Base-by-base conservation (phyloP, 1,284 basidiomycete genomes). In the Acaromyces ingoldii region DNA sequence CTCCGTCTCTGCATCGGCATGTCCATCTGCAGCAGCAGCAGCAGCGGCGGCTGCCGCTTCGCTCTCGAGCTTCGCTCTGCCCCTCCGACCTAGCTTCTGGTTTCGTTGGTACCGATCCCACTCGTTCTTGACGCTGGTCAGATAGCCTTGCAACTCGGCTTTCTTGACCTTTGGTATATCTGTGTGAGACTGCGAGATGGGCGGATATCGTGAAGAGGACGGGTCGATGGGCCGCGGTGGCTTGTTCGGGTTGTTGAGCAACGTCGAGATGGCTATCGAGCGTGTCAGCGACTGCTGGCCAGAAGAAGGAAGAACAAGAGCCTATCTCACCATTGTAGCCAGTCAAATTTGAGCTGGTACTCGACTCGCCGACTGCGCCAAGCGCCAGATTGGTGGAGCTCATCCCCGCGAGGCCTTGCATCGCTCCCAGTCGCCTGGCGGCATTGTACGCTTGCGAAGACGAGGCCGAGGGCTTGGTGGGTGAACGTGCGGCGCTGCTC, bases 31-130 rank as follows among this genome's bases (percentile, higher is more conserved):
- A n/a, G n/a, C n/a, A n/a, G n/a, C n/a, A n/a, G n/a, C n/a, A n/a
- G n/a, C n/a, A 49, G 52, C 22, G 49, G 51, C 39, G 50, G 51
- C 34, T 51, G 49, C 31, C 45, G 43, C 19, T 52, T 49, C 17
- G 50, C 49, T 34, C 53, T 49, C 30, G 52, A 46, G 15, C 28
- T 59, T 60, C 4, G 58, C 66, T 26, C 57, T 61, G 7, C 65
- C 65, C 10, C 57, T 53, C 43, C 53, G 51, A 1, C 60, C 61
- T 33, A 62, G 55, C 39, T 59, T 58, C 25, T 60, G 62, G 53
- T 75, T 76, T n/a, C 60, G 62, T 50, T 66, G 58, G 60, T 68
- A 76, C 13, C 67, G 60, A 25, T 74, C 73, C 51, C 57, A 77
- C 45, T 68, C 66, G 6, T 60, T 58, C 5, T 58, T 48, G 24